Base-by-base conservation (phyloP, 225 moss, liverwort and hornwort genomes). In the Pseudisothecium myosuroides region DNA sequence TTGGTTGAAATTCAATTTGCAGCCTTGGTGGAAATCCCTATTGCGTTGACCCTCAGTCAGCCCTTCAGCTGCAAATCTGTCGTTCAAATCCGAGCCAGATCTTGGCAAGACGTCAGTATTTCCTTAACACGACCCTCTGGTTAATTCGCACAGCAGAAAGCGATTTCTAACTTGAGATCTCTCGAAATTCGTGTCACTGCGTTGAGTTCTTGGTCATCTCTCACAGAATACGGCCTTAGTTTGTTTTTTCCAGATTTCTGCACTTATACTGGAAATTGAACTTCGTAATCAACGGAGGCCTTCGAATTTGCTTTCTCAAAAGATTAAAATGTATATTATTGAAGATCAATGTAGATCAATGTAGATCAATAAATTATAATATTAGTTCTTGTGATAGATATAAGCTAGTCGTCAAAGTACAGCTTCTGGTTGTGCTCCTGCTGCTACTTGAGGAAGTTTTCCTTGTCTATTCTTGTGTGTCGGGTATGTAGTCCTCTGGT, bases 1-100 rank as follows among this genome's bases (percentile, higher is more conserved):
- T 90, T 84, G 54, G 37, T 73, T 86, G 47, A 74, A 60, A 76
- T 58, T 20, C 39, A 89, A 39, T 60, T 83, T 89, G 87, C 91
- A 93, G 93, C 60, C 91, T 93, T 72, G 88, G 90, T 65, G 93
- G 93, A 71, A 93, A 91, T 76, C 90, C 90, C 75, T 90, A 79
- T 59, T 93, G 93, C 85, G 34, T 5, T 23, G 85, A 91, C 56
- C 92, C 91, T 90, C 91, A 90, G 63, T 84, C 90, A 67, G 85
- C 41, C 56, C 67, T 91, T 26, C 15, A 81, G 64, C 83, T 91
- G 71, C 89, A 78, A 90, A 88, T 93, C 56, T 93, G 93, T 82
- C 93, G 93, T 71, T 91, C 76, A 11, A 78, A 72, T 82, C 17
- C 90, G 56, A 89, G 75, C 31, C 54, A 89, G 78, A 84, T 91